Base-by-base conservation (phyloP, 169 alveolate genomes). In the Amoebophrya sp. region DNA sequence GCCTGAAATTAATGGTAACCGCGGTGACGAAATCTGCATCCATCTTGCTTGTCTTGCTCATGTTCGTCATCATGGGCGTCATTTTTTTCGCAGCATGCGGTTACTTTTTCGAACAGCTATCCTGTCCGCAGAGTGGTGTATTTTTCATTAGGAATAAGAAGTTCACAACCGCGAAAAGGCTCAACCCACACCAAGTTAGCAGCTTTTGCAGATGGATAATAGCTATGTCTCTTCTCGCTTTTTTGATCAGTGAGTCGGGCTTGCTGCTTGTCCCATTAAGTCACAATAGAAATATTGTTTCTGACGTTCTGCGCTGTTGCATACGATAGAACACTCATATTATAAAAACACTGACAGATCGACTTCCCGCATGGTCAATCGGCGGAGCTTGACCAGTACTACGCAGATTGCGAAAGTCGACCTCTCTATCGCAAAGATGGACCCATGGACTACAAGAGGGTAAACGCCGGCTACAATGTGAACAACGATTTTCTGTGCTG, bases 31-130 rank as follows among this genome's bases (percentile, higher is more conserved):
- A 65, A 36, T 65, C 83, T 6, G n/a, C 39, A 29, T 6, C 33
- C 2, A 65, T 65, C 83, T 36, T 65, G 33, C 83, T 65, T 6
- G 83, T 65, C 2, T 36, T 65, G 83, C 83, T 65, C 83, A 65
- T 65, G 83, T 65, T 65, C 83, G 38, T 65, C 36, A 29, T 65
- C 26, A 65, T 65, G 83, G 83, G 83, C 18, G 83, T 65, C 36
- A 65, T 65, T 26, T 65, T 65, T 36, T 65, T 65, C 83, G 83
- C 83, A 6, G 83, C 83, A 29, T 65, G 83, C 26, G 83, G 83
- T 36, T 65, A 26, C 83, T 65, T 65, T 36, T 65, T 65, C 83
- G 83, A 65, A 36, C 83, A 65, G 83, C 83, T 65, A 1, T 12
- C 36, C 83, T 65, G 83, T 26, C 83, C 83, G 33, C 83, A 65